Conservation (phyloP, 495 filamentous ascomycete genomes). For the Usnea hakonensis region DNA sequence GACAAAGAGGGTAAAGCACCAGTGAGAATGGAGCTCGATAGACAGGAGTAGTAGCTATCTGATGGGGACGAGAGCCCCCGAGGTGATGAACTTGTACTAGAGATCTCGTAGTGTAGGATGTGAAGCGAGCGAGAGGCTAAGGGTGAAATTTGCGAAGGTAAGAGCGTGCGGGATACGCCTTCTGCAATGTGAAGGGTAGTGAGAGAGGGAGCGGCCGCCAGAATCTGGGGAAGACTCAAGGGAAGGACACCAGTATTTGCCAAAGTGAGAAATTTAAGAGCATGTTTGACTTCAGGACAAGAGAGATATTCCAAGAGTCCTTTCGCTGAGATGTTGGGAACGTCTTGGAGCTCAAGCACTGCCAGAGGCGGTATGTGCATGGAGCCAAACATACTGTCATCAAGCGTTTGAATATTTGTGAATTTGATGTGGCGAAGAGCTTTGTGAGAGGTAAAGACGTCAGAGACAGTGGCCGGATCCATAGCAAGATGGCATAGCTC, state of each 20-base stretch:
- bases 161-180: slow-evolving; percentile 58
- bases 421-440: slow-evolving; percentile 65
- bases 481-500: slow-evolving; percentile 66
- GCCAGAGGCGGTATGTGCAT: slow-evolving; percentile 56
- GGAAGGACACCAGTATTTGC: slow-evolving; percentile 59
- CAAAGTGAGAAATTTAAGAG: slow-evolving; percentile 55
- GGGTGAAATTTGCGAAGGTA: slow-evolving; percentile 49
- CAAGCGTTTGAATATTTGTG: slow-evolving; percentile 56
- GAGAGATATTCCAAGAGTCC: slow-evolving; percentile 62
- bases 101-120: slow-evolving; percentile 77
- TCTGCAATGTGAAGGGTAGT: slow-evolving; percentile 58
- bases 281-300: slow-evolving; percentile 37
- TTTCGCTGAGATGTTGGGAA: slow-evolving; percentile 58
- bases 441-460: slow-evolving; percentile 58
- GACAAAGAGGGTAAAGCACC: slow-evolving; percentile 63
- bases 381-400: slow-evolving; percentile 63
- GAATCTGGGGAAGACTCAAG: slow-evolving; percentile 52
- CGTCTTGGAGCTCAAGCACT: slow-evolving; percentile 59
- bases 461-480: slow-evolving; percentile 63
- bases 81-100: slow-evolving; percentile 33
- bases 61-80: slow-evolving; percentile 52
- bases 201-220: slow-evolving; percentile 55
- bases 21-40: slow-evolving; percentile 72
- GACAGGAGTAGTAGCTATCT: slow-evolving; percentile 73
- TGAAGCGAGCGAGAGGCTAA: slow-evolving; percentile 58